Base-by-base conservation (phyloP, 2,329 filamentous ascomycete species). In the Tolypocladium ophioglossoides region DNA sequence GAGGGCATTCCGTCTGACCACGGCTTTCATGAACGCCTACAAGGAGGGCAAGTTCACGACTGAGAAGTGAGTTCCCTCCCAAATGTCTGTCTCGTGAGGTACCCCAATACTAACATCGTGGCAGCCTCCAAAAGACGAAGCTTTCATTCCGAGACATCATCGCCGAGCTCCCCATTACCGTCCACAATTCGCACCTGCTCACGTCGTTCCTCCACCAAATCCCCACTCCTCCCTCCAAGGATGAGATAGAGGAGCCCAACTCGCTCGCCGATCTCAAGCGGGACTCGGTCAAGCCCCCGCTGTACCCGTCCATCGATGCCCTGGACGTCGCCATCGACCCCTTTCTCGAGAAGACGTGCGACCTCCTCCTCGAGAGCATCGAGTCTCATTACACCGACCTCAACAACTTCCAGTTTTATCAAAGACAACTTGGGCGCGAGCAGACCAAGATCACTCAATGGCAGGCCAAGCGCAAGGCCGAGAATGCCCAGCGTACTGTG, bases 41-140 rank as follows among this genome's bases (percentile, higher is more conserved):
- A 96, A 95, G 79, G 94, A 99, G 81, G 85, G 84, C 73, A 97
- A 97, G 75, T 99, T 99, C 78, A 96, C 89, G 39, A 92, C 91
- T 1, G 94, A 99, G 71, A 91, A 82, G 91, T 96, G 79, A 67
- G 86, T 56, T 27, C 56, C 50, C 27, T n/a, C 44, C 20, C 16
- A 9, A 9, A 12, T 3, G 1, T 18, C 18, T 11, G 24, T 27
- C 64, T 47, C 18, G 16, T 12, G 11, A 8, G 44, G 27, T 32
- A 20, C 2, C 16, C 18, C 18, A 3, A 20, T 32, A 9, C 44
- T 56, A 46, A 54, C 22, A 52, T 20, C 37, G 40, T n/a, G 10
- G 49, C 63, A 96, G 91, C 70, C 83, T 99, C 61, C 89, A 95
- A 78, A 96, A 96, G 76, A 90, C 89, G 60, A 94, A 91, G 70